Evolutionary conservation across 352 stramenopile genomes (phyloP).

Genomic region (Pythium angustatum): DNA sequence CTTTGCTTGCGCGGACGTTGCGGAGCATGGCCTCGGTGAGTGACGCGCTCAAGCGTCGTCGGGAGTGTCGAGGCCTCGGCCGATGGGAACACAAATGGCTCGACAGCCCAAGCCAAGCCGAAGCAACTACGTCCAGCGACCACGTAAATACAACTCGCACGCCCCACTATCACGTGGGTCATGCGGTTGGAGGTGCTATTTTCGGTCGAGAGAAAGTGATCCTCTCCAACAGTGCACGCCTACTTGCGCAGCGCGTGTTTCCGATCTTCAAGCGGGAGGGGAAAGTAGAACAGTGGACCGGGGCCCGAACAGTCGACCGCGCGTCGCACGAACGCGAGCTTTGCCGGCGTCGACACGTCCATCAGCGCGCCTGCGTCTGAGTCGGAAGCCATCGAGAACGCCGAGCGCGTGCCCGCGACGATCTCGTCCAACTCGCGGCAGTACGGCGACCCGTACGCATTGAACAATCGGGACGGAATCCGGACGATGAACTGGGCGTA

Average conservation of each 20-base stretch:
- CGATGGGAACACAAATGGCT: too few relatives aligned
- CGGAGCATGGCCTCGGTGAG: too few relatives aligned
- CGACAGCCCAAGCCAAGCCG: too few relatives aligned
- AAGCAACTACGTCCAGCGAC: too few relatives aligned
- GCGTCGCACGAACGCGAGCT: constrained; percentile 5
- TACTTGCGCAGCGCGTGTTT: constrained; percentile 7
- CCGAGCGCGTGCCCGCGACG: neutral
- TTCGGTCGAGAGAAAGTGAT: neutral
- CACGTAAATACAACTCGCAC: too few relatives aligned
- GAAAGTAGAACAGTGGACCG: constrained; percentile 4
- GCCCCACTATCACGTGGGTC: neutral
- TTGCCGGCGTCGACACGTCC: constrained; percentile 5
- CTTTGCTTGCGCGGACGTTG: too few relatives aligned
- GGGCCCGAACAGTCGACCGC: constrained; percentile 8
- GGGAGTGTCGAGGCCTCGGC: too few relatives aligned
- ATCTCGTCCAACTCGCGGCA: constrained; percentile 16
- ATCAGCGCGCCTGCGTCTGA: constrained; percentile 1
- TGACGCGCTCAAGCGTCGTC: too few relatives aligned
- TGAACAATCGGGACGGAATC: constrained; percentile 6
- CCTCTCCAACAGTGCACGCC: too few relatives aligned
- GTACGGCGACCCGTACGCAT: constrained; percentile 11
- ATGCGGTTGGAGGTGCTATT: neutral
- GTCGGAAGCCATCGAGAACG: neutral
- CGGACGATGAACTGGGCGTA: neutral
- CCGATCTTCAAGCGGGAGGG: neutral